phyloP scores from a whole-genome alignment of 1,284 basidiomycete genomes.

The Cryptococcus sp. region DNA sequence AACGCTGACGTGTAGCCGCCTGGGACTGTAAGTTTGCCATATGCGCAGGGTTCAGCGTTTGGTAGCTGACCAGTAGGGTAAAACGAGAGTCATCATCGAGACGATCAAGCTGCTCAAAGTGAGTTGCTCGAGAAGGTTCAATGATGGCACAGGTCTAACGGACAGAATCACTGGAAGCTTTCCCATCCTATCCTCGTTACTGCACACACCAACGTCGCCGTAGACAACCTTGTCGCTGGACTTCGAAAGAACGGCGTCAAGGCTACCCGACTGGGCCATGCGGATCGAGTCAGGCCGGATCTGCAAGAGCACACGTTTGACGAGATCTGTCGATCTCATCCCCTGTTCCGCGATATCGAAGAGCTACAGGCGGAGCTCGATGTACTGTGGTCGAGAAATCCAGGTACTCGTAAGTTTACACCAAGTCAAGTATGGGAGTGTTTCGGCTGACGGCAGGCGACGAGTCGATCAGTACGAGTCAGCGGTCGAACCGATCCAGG shows the following conservation, averaged over 20 bases:
- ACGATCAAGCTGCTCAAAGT: conserved; percentile 76
- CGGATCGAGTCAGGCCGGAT: conserved; percentile 57
- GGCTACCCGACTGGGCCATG: conserved; percentile 69
- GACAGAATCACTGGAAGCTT: conserved; percentile 67
- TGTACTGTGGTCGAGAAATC: too few species aligned
- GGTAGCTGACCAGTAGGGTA: conserved; percentile 49
- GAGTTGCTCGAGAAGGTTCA: conserved; percentile 6
- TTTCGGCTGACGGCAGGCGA: too few species aligned
- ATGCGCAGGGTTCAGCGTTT: too few species aligned
- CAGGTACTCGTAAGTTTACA: too few species aligned
- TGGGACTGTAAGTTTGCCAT: conserved; percentile 61
- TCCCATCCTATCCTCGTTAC: conserved; percentile 79
- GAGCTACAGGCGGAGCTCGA: conserved; percentile 21
- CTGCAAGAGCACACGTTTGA: conserved; percentile 62
- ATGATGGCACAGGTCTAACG: not conserved
- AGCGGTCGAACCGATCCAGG: too few species aligned
- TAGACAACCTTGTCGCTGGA: conserved; percentile 85
- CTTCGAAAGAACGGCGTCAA: conserved; percentile 56
- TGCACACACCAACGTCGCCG: conserved; percentile 89
- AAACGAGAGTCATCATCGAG: conserved; percentile 87
- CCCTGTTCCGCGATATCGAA: conserved; percentile 51
- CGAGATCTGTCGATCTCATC: conserved; percentile 60
- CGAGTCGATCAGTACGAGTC: too few species aligned
- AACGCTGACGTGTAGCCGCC: conserved; percentile 58
- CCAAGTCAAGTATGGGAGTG: too few species aligned